These are phyloP conservation scores for Populus hybrid DNA, from an alignment of 441 rosid species.

Conservation along the genomic window DNA sequence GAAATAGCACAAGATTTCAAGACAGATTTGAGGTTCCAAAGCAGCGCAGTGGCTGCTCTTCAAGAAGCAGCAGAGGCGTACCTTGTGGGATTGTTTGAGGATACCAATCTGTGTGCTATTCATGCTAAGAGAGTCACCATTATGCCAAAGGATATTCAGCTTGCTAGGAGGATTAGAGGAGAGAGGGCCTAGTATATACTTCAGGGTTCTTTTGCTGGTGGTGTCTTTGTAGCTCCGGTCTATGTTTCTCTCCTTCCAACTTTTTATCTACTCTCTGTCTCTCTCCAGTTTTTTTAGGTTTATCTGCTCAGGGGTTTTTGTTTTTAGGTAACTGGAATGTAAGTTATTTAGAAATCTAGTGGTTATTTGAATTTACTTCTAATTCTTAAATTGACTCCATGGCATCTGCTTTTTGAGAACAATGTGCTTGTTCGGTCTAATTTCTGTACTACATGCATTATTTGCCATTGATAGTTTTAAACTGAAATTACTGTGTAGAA, in stretches of 20 bases:
- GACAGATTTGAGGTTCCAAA: not conserved
- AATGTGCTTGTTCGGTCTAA: too few relatives aligned
- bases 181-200: not conserved
- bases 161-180: not conserved
- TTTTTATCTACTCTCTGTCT: too few relatives aligned
- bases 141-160: not conserved
- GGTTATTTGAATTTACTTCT: not conserved
- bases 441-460: not conserved
- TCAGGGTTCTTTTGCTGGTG: not conserved
- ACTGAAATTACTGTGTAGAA: not conserved
- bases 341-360: not conserved
- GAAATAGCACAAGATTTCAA: not conserved
- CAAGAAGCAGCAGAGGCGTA: not conserved
- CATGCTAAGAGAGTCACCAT: not conserved
- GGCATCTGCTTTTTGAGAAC: not conserved
- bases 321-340: not conserved
- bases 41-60: not conserved
- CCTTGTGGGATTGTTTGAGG: not conserved
- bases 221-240: not conserved
- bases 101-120: not conserved
- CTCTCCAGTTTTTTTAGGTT: not conserved
- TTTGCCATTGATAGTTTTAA: not conserved
- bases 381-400: not conserved
- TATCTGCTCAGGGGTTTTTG: not conserved
- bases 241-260: not conserved